Evolutionary conservation across 2,329 filamentous ascomycete species (phyloP).

Genomic region (Sporothrix globosa): DNA sequence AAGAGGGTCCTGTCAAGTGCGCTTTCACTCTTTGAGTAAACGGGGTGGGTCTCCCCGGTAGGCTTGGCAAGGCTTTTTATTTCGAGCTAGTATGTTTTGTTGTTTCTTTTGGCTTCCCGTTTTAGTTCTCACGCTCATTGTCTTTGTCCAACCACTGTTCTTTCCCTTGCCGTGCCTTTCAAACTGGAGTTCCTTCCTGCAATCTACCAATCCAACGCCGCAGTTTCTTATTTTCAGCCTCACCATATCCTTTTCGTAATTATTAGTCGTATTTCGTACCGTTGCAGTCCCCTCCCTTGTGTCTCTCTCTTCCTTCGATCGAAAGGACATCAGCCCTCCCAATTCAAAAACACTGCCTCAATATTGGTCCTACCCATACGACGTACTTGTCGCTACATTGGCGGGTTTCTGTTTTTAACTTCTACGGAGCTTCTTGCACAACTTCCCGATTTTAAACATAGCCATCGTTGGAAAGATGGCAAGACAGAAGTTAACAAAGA

Average conservation of each 20-base stretch:
- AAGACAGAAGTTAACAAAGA: background rate
- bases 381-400: background rate
- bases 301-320: background rate
- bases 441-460: conserved; percentile 8
- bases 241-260: conserved; percentile 18
- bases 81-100: background rate
- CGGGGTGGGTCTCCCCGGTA: background rate
- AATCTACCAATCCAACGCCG: background rate
- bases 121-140: background rate
- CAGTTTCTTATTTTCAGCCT: conserved; percentile 28
- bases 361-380: conserved; percentile 22
- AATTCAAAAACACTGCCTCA: conserved; percentile 12
- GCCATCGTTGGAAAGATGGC: background rate
- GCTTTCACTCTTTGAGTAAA: background rate
- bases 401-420: background rate
- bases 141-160: background rate
- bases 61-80: conserved; percentile 26
- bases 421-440: background rate
- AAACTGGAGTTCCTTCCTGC: background rate
- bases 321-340: no score
- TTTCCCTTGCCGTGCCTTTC: background rate
- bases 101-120: background rate
- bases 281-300: background rate
- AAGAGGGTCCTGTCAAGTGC: background rate
- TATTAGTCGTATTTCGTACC: background rate